phyloP scores from a whole-genome alignment of 163 green algal species.

The Chlorella variabilis region DNA sequence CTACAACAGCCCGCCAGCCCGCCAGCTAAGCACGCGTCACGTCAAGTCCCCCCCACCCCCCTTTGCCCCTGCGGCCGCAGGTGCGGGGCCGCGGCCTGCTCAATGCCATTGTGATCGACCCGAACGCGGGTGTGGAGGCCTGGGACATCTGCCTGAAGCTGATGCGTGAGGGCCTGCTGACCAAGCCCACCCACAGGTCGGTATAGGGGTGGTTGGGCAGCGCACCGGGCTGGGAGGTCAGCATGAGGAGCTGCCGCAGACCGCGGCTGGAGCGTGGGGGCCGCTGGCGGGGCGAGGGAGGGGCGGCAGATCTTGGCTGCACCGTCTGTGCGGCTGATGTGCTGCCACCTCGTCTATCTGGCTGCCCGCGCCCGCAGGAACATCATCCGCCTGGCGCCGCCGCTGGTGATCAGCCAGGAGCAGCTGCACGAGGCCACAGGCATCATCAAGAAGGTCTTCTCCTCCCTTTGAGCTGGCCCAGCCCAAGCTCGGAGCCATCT shows the following conservation, averaged over 20 bases:
- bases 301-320: background rate
- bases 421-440: conserved; percentile 83
- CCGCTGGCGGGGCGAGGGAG: too few species aligned
- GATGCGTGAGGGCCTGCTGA: conserved; percentile 83
- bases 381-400: conserved; percentile 87
- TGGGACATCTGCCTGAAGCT: conserved; percentile 89
- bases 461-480: too few species aligned
- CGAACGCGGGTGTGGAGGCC: conserved; percentile 67
- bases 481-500: too few species aligned
- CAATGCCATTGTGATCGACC: conserved; percentile 86
- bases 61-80: too few species aligned
- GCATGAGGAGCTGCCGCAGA: background rate
- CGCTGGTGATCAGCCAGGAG: conserved; percentile 81
- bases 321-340: background rate
- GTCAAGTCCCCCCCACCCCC: too few species aligned
- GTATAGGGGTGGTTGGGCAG: background rate
- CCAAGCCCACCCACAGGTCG: conserved; percentile 91
- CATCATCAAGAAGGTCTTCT: conserved; percentile 71
- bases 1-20: too few species aligned
- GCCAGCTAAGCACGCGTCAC: too few species aligned
- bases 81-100: conserved; percentile 89
- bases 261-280: too few species aligned
- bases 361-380: conserved; percentile 50
- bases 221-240: background rate
- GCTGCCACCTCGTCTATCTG: background rate